Percentiles rank a stretch among this genome's conserved stretches.
phyloP scores from a whole-genome alignment of 1,284 basidiomycete genomes.

The Rhizoctonia solani region DNA sequence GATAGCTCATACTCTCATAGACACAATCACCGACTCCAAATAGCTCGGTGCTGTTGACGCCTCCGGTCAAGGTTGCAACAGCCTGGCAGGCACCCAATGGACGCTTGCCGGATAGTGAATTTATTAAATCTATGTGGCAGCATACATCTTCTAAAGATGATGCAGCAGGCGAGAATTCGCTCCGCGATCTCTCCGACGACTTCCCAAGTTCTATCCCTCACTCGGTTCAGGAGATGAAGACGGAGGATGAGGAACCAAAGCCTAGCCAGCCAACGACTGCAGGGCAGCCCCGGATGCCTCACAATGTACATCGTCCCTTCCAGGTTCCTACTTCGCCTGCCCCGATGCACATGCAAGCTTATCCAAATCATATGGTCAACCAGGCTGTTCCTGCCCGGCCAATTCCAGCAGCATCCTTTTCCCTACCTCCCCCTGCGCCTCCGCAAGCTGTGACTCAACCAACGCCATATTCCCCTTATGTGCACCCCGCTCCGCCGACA shows the following conservation, averaged over 20 bases:
- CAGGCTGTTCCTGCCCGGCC: constrained; percentile 21
- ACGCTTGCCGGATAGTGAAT: constrained; percentile 68
- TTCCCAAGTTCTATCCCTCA: constrained; percentile 68
- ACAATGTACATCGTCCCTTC: constrained; percentile 79
- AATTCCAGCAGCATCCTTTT: constrained; percentile 38
- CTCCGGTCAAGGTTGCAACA: constrained; percentile 43
- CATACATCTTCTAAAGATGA: constrained; percentile 68
- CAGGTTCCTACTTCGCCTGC: constrained; percentile 67
- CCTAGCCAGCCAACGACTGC: not conserved
- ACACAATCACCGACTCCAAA: constrained; percentile 33
- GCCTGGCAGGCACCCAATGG: constrained; percentile 59
- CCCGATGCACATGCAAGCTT: constrained; percentile 36
- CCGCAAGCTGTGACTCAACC: constrained; percentile 43
- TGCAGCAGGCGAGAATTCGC: constrained; percentile 69
- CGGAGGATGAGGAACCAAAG: constrained; percentile 65
- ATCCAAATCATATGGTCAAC: constrained; percentile 46
- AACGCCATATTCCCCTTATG: constrained; percentile 48
- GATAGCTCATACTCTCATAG: not conserved
- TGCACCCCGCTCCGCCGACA: constrained; percentile 60
- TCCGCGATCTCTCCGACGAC: constrained; percentile 78
- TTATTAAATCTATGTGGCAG: constrained; percentile 82
- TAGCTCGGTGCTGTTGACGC: constrained; percentile 39
- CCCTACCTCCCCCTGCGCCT: constrained; percentile 54
- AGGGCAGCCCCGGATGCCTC: constrained; percentile 39
- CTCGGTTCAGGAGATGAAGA: constrained; percentile 76